These are phyloP conservation scores for Elsinoe australis DNA, from an alignment of 2,329 filamentous ascomycete genomes.

Conservation along the genomic window DNA sequence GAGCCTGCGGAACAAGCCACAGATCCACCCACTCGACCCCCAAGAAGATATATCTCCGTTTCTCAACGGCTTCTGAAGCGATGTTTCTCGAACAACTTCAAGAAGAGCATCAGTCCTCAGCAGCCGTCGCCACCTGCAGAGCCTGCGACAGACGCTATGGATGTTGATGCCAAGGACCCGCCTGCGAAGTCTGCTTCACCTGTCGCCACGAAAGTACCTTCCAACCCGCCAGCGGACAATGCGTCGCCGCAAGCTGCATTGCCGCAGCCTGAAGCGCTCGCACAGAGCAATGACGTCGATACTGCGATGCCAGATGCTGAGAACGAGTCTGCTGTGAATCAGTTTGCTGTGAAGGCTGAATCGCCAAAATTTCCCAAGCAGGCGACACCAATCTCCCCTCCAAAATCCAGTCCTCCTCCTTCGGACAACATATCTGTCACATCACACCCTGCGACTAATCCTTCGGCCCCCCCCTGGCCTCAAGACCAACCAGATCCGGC, in stretches of 20 bases:
- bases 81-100: conserved; percentile 29
- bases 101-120: conserved; percentile 16
- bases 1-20: conserved; percentile 27
- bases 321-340: not conserved
- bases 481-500: not conserved
- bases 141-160: conserved; percentile 20
- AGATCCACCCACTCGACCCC: conserved; percentile 20
- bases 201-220: not conserved
- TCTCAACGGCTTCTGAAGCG: conserved; percentile 29
- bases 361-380: not conserved
- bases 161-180: conserved; percentile 25
- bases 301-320: conserved; percentile 18
- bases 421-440: not conserved
- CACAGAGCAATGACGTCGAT: conserved; percentile 9
- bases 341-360: conserved; percentile 4
- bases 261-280: not conserved
- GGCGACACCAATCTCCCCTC: conserved; percentile 7
- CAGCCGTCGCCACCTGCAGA: not conserved
- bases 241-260: not conserved
- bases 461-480: not conserved
- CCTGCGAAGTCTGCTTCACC: conserved; percentile 4
- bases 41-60: conserved; percentile 26
- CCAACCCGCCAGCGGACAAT: not conserved
- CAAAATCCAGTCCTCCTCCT: conserved; percentile 1
- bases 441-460: not conserved